Percentiles rank a stretch among this genome's conserved stretches.
Conservation (phyloP, 1,139 yeast genomes). For the Petasospora rhodanensis region DNA sequence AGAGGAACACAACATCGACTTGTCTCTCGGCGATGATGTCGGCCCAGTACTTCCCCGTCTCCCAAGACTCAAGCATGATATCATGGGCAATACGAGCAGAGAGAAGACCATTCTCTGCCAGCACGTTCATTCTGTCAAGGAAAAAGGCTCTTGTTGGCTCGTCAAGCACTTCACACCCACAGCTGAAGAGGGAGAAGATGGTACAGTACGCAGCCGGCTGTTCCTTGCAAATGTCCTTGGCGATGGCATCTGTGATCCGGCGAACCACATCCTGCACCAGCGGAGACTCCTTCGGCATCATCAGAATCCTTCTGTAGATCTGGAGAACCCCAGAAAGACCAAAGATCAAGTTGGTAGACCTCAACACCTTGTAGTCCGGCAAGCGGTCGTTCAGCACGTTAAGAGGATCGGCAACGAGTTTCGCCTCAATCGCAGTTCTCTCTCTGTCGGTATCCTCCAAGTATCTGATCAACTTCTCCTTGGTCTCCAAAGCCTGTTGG, state of each 20-base stretch:
- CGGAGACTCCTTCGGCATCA: conserved; percentile 42
- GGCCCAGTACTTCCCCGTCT: conserved; percentile 53
- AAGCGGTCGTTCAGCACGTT: conserved; percentile 7
- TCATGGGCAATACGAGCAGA: conserved; percentile 45
- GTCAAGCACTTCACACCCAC: conserved; percentile 54
- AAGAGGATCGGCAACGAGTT: conserved; percentile 6
- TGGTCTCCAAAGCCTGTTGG: conserved; percentile 44
- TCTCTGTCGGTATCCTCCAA: conserved; percentile 27
- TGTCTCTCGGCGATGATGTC: conserved; percentile 42
- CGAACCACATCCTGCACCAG: conserved; percentile 38
- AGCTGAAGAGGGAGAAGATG: conserved; percentile 50
- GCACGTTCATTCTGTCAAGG: conserved; percentile 33
- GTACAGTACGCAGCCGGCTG: conserved; percentile 55
- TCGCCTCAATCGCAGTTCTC: conserved; percentile 29
- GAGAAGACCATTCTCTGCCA: conserved; percentile 43
- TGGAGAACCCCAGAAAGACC: conserved; percentile 52
- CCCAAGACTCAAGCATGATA: conserved; percentile 56
- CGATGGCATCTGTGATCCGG: conserved; percentile 35
- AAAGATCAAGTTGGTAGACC: conserved; percentile 54
- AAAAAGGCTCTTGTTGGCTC: conserved; percentile 33
- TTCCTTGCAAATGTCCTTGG: conserved; percentile 36
- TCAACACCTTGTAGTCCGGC: conserved; percentile 35
- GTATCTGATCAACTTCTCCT: conserved; percentile 31
- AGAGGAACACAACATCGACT: conserved; percentile 46
- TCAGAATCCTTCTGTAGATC: conserved; percentile 50